Conservation (phyloP, 345 rosid species). For the Microcos paniculata region DNA sequence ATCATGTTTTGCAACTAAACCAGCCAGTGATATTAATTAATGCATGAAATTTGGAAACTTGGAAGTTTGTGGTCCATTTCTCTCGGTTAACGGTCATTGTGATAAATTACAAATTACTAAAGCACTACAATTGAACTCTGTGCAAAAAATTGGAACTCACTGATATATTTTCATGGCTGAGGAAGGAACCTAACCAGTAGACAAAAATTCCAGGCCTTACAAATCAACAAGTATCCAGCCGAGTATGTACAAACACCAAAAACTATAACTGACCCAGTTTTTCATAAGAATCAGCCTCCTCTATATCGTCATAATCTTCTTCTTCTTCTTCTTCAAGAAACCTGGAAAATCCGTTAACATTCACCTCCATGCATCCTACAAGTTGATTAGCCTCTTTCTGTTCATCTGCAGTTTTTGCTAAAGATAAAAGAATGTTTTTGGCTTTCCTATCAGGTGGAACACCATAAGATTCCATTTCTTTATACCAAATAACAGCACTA, state of each 20-base stretch:
- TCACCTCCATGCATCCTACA: constrained; percentile 36
- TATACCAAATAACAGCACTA: constrained; percentile 81
- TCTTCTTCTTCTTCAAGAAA: constrained; percentile 27
- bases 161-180: not conserved
- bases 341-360: constrained; percentile 26
- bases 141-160: too few relatives aligned
- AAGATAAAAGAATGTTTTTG: constrained; percentile 74
- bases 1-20: constrained; percentile 14
- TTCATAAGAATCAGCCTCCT: not conserved
- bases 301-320: constrained; percentile 32
- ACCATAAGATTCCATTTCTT: constrained; percentile 75
- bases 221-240: constrained; percentile 4
- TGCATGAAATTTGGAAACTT: too few relatives aligned
- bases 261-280: not conserved
- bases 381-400: constrained; percentile 60
- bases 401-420: constrained; percentile 72
- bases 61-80: too few relatives aligned
- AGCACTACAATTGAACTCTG: too few relatives aligned
- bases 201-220: constrained; percentile 7
- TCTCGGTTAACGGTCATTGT: too few relatives aligned
- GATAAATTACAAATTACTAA: too few relatives aligned
- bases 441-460: constrained; percentile 83
- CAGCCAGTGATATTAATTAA: too few relatives aligned
- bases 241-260: not conserved
- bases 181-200: constrained; percentile 1